phyloP scores from a whole-genome alignment of 179 eudicot species.

The Carnegiea gigantea region DNA sequence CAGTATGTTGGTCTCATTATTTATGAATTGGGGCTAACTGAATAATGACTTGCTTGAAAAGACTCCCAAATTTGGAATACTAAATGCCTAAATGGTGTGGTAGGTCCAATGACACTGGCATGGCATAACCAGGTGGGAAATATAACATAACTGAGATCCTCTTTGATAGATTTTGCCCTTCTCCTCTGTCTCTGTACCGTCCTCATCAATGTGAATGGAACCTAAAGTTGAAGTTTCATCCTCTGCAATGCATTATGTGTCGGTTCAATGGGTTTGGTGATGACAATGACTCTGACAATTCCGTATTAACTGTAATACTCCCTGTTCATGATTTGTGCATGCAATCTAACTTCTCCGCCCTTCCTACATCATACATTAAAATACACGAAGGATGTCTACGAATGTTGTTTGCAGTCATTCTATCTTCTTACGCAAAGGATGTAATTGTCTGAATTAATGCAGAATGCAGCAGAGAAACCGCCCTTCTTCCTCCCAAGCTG shows the following conservation, averaged over 20 bases:
- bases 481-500: slow-evolving; percentile 30
- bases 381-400: too few relatives aligned
- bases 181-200: background rate
- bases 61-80: background rate
- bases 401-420: too few relatives aligned
- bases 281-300: background rate
- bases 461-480: slow-evolving; percentile 33
- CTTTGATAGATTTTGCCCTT: background rate
- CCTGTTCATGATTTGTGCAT: background rate
- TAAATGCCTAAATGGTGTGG: background rate
- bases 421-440: background rate
- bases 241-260: background rate
- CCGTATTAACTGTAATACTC: background rate
- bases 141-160: background rate
- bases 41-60: background rate
- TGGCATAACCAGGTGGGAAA: background rate
- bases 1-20: slow-evolving; percentile 6
- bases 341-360: background rate
- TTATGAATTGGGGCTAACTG: background rate
- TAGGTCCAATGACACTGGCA: slow-evolving; percentile 5
- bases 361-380: background rate
- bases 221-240: slow-evolving; percentile 1
- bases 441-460: background rate
- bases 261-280: slow-evolving; percentile 10
- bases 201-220: background rate